Conservation (phyloP, 148 eudicot species). For the Polygonum aviculare region DNA sequence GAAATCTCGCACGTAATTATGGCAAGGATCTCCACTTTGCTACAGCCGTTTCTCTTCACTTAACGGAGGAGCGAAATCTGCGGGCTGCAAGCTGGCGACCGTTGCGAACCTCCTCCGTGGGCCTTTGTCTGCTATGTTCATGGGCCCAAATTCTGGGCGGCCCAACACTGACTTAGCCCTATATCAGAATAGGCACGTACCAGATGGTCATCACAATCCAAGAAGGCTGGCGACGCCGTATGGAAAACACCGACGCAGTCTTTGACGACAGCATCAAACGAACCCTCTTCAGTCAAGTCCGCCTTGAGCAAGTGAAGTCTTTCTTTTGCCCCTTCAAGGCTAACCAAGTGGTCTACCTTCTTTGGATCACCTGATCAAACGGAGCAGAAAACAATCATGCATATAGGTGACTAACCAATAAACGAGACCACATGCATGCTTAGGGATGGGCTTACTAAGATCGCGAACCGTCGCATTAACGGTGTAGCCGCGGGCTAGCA, state of each 20-base stretch:
- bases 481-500: constrained; percentile 19
- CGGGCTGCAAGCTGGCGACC: too few species aligned
- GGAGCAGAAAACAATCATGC: too few species aligned
- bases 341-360: constrained; percentile 10
- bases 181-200: background rate
- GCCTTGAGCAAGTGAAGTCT: constrained; percentile 9
- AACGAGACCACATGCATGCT: background rate
- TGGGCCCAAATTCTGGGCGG: too few species aligned
- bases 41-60: too few species aligned
- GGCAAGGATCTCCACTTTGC: too few species aligned
- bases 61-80: too few species aligned
- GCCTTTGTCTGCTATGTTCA: too few species aligned
- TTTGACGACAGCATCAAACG: constrained; percentile 1
- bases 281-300: background rate
- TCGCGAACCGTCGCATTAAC: constrained; percentile 18
- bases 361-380: background rate
- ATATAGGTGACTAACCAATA: too few species aligned
- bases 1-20: too few species aligned
- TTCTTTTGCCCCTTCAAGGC: constrained; percentile 1
- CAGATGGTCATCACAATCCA: background rate
- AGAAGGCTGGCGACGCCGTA: background rate
- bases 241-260: constrained; percentile 6
- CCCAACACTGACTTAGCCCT: too few species aligned
- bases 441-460: background rate
- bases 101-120: too few species aligned